These are phyloP conservation scores for Beauveria brongniartii DNA, from an alignment of 2,329 filamentous ascomycete genomes.

Conservation along the genomic window DNA sequence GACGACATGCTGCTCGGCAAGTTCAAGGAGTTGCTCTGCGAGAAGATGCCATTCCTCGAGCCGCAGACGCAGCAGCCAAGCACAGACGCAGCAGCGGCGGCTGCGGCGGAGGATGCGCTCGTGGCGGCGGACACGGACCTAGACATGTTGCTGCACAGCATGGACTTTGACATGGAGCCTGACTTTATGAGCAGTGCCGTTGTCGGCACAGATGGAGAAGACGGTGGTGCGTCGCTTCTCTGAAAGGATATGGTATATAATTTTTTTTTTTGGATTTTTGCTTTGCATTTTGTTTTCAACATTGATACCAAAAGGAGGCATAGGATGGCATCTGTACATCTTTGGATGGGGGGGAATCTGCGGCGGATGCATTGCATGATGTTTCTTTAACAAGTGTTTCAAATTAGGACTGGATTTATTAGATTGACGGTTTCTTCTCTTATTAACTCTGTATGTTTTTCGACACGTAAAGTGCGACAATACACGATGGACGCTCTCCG, in stretches of 20 bases:
- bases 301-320: slow-evolving; percentile 9
- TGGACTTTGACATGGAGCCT: slow-evolving; percentile 33
- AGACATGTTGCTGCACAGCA: slow-evolving; percentile 33
- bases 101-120: slow-evolving; percentile 14
- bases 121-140: slow-evolving; percentile 21
- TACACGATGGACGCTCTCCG: not conserved
- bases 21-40: slow-evolving; percentile 41
- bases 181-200: slow-evolving; percentile 14
- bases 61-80: not conserved
- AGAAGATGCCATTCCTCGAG: slow-evolving; percentile 18
- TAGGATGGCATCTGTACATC: not conserved
- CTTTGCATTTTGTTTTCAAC: not conserved
- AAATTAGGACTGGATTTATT: not conserved
- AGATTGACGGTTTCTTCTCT: not conserved
- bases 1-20: slow-evolving; percentile 43
- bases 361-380: not conserved
- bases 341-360: not conserved
- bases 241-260: not conserved
- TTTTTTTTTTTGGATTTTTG: not conserved
- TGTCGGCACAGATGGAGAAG: not conserved
- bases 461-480: not conserved
- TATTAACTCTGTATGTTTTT: not conserved
- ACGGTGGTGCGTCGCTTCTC: not conserved
- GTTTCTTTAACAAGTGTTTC: not conserved
- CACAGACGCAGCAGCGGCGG: not conserved